Evolutionary conservation across 2,329 filamentous ascomycete species (phyloP).

Genomic region (Aspergillus pseudoviridinutans): DNA sequence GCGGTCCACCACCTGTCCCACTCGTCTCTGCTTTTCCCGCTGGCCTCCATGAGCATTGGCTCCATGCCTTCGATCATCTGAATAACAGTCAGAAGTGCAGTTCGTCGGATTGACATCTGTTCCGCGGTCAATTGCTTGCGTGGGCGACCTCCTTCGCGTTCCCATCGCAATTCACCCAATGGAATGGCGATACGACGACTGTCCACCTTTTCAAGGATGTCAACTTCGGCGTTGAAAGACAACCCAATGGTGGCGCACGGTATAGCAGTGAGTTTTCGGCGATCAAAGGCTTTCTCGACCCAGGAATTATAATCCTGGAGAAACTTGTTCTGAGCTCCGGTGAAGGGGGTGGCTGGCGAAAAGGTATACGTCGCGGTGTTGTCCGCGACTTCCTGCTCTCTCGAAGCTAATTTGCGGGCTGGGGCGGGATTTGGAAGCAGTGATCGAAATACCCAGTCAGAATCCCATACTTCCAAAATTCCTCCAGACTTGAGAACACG

Average conservation of each 20-base stretch:
- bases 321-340: constrained; percentile 74
- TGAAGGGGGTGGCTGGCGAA: constrained; percentile 76
- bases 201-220: constrained; percentile 64
- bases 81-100: constrained; percentile 75
- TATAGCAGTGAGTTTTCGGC: constrained; percentile 64
- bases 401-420: constrained; percentile 53
- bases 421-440: constrained; percentile 72
- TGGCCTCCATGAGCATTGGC: constrained; percentile 73
- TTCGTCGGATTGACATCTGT: constrained; percentile 70
- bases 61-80: constrained; percentile 84
- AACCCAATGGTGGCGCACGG: constrained; percentile 76
- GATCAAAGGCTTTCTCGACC: constrained; percentile 71
- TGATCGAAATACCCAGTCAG: constrained; percentile 78
- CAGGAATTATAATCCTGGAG: constrained; percentile 80
- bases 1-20: constrained; percentile 87
- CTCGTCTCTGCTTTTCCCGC: constrained; percentile 83
- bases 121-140: constrained; percentile 58
- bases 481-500: constrained; percentile 75
- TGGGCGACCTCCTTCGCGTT: constrained; percentile 56
- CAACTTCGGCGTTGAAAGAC: constrained; percentile 76
- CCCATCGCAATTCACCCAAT: constrained; percentile 80
- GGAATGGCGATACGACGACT: constrained; percentile 81
- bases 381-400: constrained; percentile 61
- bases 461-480: constrained; percentile 82
- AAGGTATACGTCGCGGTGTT: constrained; percentile 77